A percentile compares a stretch with the other conserved stretches of the same genome.
Conservation (phyloP, 306 rosid genomes). For the Quercus robur region DNA sequence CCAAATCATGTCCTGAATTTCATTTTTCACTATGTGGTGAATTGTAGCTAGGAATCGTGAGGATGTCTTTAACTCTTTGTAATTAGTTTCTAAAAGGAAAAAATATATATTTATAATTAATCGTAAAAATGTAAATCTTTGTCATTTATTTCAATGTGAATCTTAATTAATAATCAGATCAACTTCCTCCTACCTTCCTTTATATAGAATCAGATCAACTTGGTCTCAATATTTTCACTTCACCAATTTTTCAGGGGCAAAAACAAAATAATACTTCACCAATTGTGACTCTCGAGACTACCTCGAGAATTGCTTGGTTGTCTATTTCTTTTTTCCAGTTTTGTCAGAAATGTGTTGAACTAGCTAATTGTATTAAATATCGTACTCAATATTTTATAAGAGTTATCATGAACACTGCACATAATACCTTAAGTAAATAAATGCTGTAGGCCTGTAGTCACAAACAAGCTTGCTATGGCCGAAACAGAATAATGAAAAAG, state of each 20-base stretch:
- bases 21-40: too few species aligned
- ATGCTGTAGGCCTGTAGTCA: not conserved
- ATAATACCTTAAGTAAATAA: not conserved
- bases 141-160: too few species aligned
- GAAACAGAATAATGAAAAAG: not conserved
- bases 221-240: not conserved
- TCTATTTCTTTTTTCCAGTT: not conserved
- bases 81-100: too few species aligned
- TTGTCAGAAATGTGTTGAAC: not conserved
- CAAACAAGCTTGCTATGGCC: too few species aligned
- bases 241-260: not conserved
- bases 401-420: not conserved
- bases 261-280: too few species aligned
- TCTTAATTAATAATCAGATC: too few species aligned
- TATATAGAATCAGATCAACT: not conserved
- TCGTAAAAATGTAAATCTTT: too few species aligned
- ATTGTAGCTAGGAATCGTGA: too few species aligned
- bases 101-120: too few species aligned
- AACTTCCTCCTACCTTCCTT: not conserved
- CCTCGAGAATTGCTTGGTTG: not conserved
- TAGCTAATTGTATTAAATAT: not conserved
- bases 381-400: too few species aligned
- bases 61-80: too few species aligned
- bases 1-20: too few species aligned
- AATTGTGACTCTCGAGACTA: not conserved